Evolutionary conservation across 352 stramenopile species (phyloP), one percentile per base, ranked within the genome.

Genomic region (Saprolegnia diclina): DNA sequence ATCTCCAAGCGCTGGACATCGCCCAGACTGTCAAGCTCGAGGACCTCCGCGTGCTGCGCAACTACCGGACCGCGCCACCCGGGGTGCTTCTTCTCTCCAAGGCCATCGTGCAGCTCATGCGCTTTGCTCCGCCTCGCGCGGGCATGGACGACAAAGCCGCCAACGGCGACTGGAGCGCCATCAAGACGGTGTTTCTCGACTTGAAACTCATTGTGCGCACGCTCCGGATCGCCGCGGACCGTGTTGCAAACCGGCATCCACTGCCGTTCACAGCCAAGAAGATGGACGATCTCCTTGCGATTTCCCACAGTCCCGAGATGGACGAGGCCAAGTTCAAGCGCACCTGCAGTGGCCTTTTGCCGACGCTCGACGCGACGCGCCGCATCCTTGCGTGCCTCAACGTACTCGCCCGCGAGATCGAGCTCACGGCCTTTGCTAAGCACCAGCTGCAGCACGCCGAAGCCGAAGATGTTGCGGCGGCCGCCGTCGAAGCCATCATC

Each of bases 251-350:
- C 22, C 26, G 16, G 10, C 63, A 61, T 48, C 61, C 61, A 21
- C 50, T 69, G 10, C 46, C 63, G 6, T 22, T 69, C 63, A 32
- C 63, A 4, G 13, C 21, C 22, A 38, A 21, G 14, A 45, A 69
- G n/a, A 48, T 69, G 63, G 29, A 59, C n/a, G 44, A 62, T 10
- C 10, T 69, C 11, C 32, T 62, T 24, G 26, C 63, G 32, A 1
- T 62, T 48, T 44, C 26, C 7, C 38, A 10, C 0, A 40, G 38
- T 1, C 63, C 63, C 22, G 63, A 69, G 5, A 24, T 69, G 16
- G 63, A 69, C 19, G 63, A 69, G 29, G 38, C 24, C 53, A 69
- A 69, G 37, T 53, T 69, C 63, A 69, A 69, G n/a, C 63, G 63
- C 53, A 61, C 37, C 6, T 69, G 63, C 26, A 52, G 42, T 0